These are phyloP conservation scores for Alternaria burnsii DNA, from an alignment of 2,329 filamentous ascomycete genomes.

Conservation along the genomic window DNA sequence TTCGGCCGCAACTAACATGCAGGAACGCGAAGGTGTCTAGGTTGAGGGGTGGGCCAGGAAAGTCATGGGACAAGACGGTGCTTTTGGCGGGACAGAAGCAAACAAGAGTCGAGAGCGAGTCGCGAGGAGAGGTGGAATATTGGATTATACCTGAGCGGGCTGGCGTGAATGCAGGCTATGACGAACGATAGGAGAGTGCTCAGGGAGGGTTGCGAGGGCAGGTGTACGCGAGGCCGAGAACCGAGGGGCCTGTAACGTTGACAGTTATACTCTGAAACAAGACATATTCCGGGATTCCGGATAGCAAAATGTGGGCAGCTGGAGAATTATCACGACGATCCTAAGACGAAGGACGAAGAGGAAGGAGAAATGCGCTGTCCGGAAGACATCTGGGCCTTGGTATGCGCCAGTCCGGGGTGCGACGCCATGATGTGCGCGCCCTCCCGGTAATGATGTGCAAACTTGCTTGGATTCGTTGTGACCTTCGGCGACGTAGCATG, in stretches of 20 bases:
- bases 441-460: slow-evolving; percentile 25
- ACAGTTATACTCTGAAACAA: slow-evolving; percentile 11
- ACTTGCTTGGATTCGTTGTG: slow-evolving; percentile 19
- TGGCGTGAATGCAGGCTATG: slow-evolving; percentile 24
- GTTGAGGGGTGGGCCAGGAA: slow-evolving; percentile 1
- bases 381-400: slow-evolving; percentile 10
- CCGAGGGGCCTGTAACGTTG: slow-evolving; percentile 14
- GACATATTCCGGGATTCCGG: slow-evolving; percentile 1
- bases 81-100: slow-evolving; percentile 8
- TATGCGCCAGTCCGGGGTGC: slow-evolving; percentile 14
- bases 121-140: slow-evolving; percentile 22
- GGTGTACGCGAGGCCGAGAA: slow-evolving; percentile 19
- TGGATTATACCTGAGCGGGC: slow-evolving; percentile 23
- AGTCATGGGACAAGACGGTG: slow-evolving; percentile 1
- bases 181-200: slow-evolving; percentile 23
- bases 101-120: slow-evolving; percentile 6
- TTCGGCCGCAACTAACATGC: not conserved
- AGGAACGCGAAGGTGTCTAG: not conserved
- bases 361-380: not conserved
- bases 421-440: slow-evolving; percentile 23
- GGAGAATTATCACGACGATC: not conserved
- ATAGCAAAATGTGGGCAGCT: not conserved
- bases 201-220: slow-evolving; percentile 17
- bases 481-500: slow-evolving; percentile 27
- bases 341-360: not conserved